These are phyloP conservation scores for Fusarium setosum DNA, from an alignment of 2,329 filamentous ascomycete genomes.

Conservation along the genomic window DNA sequence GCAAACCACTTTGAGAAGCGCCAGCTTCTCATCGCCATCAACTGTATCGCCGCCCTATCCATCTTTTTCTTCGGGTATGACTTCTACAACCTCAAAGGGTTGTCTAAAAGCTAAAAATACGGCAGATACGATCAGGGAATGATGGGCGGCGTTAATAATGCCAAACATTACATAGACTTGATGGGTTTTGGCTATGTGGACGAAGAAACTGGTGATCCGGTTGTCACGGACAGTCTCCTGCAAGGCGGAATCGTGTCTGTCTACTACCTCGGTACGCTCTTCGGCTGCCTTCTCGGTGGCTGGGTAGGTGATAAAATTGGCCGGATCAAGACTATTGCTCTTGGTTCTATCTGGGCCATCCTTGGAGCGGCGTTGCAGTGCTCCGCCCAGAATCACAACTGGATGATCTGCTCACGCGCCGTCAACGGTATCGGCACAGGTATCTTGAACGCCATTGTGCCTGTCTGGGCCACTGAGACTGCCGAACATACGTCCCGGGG, in stretches of 20 bases:
- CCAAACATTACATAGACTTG: constrained; percentile 29
- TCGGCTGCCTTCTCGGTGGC: constrained; percentile 34
- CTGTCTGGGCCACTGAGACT: constrained; percentile 78
- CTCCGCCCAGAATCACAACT: constrained; percentile 30
- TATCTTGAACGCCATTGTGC: constrained; percentile 75
- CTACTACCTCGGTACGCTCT: constrained; percentile 38
- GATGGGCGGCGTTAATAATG: constrained; percentile 38
- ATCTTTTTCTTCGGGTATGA: constrained; percentile 42
- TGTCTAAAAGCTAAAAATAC: rapidly evolving
- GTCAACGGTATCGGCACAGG: constrained; percentile 67
- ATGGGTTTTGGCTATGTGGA: constrained; percentile 41
- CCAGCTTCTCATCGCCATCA: constrained; percentile 38
- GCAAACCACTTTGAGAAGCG: constrained; percentile 40
- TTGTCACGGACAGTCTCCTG: constrained; percentile 31
- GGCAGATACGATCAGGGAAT: constrained; percentile 29
- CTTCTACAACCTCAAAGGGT: background rate
- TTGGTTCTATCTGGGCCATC: constrained; percentile 28
- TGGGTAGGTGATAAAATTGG: constrained; percentile 36
- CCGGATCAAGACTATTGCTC: constrained; percentile 32
- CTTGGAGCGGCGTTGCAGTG: constrained; percentile 25
- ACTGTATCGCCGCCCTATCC: constrained; percentile 36
- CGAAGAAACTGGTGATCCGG: constrained; percentile 25
- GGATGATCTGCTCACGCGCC: constrained; percentile 46
- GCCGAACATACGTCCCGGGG: constrained; percentile 75
- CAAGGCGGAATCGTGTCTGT: constrained; percentile 40